Evolutionary conservation across 306 rosid species (phyloP), one percentile per base, ranked within the genome.

Genomic region (Fragaria nilgerrensis): DNA sequence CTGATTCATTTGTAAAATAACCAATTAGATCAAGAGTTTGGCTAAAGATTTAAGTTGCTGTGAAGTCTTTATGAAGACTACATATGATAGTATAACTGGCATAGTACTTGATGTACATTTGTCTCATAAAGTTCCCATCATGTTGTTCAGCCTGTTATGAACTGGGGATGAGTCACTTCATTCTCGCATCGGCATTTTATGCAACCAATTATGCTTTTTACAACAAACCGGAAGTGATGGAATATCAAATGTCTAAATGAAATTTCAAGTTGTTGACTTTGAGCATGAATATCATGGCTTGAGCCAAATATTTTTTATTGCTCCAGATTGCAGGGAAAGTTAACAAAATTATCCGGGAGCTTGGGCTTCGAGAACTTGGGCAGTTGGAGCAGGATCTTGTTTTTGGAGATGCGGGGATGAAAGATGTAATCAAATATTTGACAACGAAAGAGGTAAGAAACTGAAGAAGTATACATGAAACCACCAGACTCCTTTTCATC

Each of bases 381-480:
- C 89, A 92, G 87, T 81, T 94, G 63, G 97, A 92, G 84, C 98
- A 92, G 87, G 89, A 92, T 81, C 93, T 94, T 75, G 98, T 90
- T 84, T 92, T 94, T 76, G 97, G 98, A 77, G 96, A 94, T 81
- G 97, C 98, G 5, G 97, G 96, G 82, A 88, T 86, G 84, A 92
- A 92, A 84, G 98, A 94, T 32, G 93, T 92, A 32, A 92, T 92
- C 77, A 94, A 92, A 82, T 92, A 86, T 88, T 83, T 92, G 63
- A 89, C 93, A 36, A 83, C 82, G 1, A 89, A 87, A 17, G 90
- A 89, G 76, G 98, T 90, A 74, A 82, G 86, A 80, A 61, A 75
- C 58, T 83, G 45, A 65, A 71, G 71, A 58, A 61, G 75, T 49
- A 65, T 43, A 68, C 12, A 34, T 71, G 73, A 56, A 23, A 12